Conservation (phyloP, 148 eudicot species). For the Amaranthus cruentus region DNA sequence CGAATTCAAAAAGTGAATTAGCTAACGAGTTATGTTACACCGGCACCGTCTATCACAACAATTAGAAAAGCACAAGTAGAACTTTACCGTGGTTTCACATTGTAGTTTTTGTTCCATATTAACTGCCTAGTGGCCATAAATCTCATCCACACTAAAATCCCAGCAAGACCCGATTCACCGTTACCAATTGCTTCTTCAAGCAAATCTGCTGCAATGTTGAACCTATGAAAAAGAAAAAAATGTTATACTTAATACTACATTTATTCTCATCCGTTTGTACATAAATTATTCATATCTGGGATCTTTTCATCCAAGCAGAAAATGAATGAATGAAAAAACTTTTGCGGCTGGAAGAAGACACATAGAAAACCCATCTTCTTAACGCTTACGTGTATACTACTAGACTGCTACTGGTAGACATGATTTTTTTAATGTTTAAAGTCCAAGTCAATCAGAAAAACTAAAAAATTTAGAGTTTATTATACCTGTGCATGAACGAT, state of each 20-base stretch:
- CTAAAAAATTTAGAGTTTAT: constrained; percentile 15
- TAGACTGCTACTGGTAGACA: no score
- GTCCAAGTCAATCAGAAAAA: background rate
- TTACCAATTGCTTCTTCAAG: constrained; percentile 66
- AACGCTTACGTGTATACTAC: background rate
- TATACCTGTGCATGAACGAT: constrained; percentile 95
- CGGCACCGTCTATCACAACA: background rate
- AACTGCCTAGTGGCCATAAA: constrained; percentile 97
- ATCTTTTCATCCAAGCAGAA: background rate
- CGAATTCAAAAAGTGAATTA: no score
- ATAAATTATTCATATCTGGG: background rate
- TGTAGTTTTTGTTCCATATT: constrained; percentile 96
- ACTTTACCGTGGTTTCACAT: constrained; percentile 90
- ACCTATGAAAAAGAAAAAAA: constrained; percentile 44
- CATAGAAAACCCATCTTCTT: background rate
- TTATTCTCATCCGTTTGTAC: background rate
- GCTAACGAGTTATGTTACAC: no score
- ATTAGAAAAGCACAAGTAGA: background rate
- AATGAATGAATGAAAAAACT: background rate
- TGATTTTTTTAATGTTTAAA: background rate
- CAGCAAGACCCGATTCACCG: constrained; percentile 92
- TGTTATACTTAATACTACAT: background rate
- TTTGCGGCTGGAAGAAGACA: background rate
- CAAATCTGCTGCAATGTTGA: constrained; percentile 92
- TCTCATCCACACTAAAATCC: constrained; percentile 97